Evolutionary conservation across 306 rosid species (phyloP).

Genomic region (Cucumis sativus): DNA sequence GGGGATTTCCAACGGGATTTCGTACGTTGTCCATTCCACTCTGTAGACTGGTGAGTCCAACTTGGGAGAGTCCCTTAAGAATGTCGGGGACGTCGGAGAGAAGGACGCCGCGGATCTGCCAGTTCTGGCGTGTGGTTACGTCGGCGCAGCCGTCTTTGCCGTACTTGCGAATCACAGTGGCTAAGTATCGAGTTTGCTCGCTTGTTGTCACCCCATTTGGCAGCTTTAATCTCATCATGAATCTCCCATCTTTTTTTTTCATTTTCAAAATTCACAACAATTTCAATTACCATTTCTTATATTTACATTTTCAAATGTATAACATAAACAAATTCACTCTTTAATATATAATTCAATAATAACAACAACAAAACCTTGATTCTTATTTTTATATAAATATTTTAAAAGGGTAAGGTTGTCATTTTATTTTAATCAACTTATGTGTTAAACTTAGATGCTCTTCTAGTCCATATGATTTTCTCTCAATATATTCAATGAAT

Average conservation of each 20-base stretch:
- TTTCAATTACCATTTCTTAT: no score
- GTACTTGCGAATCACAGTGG: slow-evolving; percentile 69
- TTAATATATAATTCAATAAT: no score
- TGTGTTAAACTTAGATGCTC: not conserved
- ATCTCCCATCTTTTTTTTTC: slow-evolving; percentile 43
- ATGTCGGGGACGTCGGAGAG: slow-evolving; percentile 83
- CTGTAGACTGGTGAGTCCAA: slow-evolving; percentile 84
- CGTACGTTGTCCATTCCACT: slow-evolving; percentile 99
- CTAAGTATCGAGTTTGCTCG: slow-evolving; percentile 62
- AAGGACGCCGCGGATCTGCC: slow-evolving; percentile 90
- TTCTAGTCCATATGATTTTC: not conserved
- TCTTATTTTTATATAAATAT: no score
- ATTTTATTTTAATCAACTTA: not conserved
- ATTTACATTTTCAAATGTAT: no score
- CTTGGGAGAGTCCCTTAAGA: slow-evolving; percentile 60
- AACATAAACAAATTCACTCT: no score
- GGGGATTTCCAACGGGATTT: slow-evolving; percentile 94
- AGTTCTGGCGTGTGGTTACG: slow-evolving; percentile 88
- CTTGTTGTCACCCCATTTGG: slow-evolving; percentile 95
- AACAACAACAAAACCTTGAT: no score
- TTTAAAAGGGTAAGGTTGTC: not conserved
- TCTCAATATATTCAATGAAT: not conserved
- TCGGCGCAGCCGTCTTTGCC: slow-evolving; percentile 93
- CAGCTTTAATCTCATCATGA: slow-evolving; percentile 94
- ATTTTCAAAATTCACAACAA: no score